phyloP scores from a whole-genome alignment of 345 rosid genomes.

The Salix udensis region DNA sequence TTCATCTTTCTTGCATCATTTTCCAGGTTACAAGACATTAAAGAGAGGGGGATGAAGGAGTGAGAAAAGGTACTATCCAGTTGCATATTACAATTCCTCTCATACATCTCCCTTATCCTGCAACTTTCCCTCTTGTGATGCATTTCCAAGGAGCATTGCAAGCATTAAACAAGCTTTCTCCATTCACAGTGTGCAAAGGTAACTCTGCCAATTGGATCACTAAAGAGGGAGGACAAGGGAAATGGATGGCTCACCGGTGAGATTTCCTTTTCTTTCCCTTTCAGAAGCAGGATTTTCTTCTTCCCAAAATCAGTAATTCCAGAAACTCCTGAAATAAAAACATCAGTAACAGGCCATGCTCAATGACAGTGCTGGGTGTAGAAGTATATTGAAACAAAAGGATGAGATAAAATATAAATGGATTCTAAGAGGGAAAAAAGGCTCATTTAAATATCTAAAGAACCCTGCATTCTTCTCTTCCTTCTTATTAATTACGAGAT shows the following conservation, averaged over 20 bases:
- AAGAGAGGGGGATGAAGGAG: neutral
- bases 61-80: neutral
- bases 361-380: neutral
- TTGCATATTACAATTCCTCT: neutral
- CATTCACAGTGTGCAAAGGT: neutral
- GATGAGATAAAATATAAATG: neutral
- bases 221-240: slow-evolving; percentile 3
- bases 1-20: neutral
- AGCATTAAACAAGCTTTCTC: slow-evolving; percentile 2
- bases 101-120: neutral
- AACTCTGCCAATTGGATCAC: neutral
- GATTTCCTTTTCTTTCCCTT: slow-evolving; percentile 62
- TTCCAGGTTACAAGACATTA: neutral
- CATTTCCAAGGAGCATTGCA: neutral
- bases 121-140: neutral
- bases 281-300: slow-evolving; percentile 53
- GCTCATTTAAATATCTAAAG: neutral
- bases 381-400: neutral
- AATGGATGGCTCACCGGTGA: slow-evolving; percentile 38
- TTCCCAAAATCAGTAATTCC: slow-evolving; percentile 38
- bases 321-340: slow-evolving; percentile 38
- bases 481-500: neutral
- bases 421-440: neutral
- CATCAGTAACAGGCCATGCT: neutral
- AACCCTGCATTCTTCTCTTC: neutral